Conservation (phyloP, 2,329 filamentous ascomycete species). For the Lachnellula occidentalis region DNA sequence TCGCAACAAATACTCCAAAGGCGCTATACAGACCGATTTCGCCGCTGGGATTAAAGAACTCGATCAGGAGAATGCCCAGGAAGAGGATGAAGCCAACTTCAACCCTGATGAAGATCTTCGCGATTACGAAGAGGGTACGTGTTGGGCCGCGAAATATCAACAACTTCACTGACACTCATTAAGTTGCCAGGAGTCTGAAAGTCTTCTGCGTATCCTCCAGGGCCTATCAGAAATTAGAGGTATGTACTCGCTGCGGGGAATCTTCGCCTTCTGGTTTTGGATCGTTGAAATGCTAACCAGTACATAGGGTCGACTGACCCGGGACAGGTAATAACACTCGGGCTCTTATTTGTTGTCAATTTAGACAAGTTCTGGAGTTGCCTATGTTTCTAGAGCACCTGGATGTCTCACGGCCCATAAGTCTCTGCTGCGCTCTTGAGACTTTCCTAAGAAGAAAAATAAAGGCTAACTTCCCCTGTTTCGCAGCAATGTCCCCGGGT, state of each 20-base stretch:
- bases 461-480: too few species aligned
- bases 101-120: slow-evolving; percentile 48
- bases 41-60: slow-evolving; percentile 54
- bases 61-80: slow-evolving; percentile 46
- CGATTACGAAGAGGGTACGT: slow-evolving; percentile 45
- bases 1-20: slow-evolving; percentile 51
- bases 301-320: slow-evolving; percentile 40
- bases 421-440: too few species aligned
- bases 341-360: too few species aligned
- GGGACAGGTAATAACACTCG: slow-evolving; percentile 36
- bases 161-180: background rate
- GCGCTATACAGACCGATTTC: slow-evolving; percentile 52
- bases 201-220: slow-evolving; percentile 61
- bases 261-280: too few species aligned
- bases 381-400: too few species aligned
- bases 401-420: too few species aligned
- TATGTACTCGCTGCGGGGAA: too few species aligned
- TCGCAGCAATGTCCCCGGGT: slow-evolving; percentile 41
- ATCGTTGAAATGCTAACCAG: too few species aligned
- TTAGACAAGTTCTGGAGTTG: too few species aligned
- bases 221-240: slow-evolving; percentile 56
- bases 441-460: too few species aligned
- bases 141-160: background rate
- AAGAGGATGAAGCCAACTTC: slow-evolving; percentile 49
- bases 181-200: slow-evolving; percentile 46